phyloP scores from a whole-genome alignment of 2,329 filamentous ascomycete genomes.

The Rhynchosporium agropyri region DNA sequence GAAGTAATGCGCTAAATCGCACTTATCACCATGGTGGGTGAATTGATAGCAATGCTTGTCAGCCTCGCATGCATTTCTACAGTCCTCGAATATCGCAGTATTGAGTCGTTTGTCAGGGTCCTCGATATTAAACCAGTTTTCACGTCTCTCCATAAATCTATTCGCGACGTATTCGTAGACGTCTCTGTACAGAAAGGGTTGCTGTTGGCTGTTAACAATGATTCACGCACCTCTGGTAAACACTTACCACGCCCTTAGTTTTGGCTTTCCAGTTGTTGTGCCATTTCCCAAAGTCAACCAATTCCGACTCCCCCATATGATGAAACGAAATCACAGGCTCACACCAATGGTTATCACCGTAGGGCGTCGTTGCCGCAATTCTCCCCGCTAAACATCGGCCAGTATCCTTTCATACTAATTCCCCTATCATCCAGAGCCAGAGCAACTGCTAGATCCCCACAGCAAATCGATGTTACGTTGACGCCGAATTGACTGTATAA shows the following conservation, averaged over 20 bases:
- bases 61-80: conserved; percentile 18
- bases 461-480: conserved; percentile 21
- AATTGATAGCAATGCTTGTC: conserved; percentile 23
- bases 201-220: conserved; percentile 9
- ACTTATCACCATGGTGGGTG: conserved; percentile 11
- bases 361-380: conserved; percentile 19
- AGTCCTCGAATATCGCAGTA: conserved; percentile 18
- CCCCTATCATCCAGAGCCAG: conserved; percentile 19
- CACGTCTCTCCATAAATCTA: conserved; percentile 10
- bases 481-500: conserved; percentile 21
- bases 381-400: conserved; percentile 31
- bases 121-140: conserved; percentile 23
- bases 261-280: conserved; percentile 22
- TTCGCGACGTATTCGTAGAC: conserved; percentile 21
- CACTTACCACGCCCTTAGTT: conserved; percentile 21
- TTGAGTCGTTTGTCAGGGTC: background rate
- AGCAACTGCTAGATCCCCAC: conserved; percentile 26
- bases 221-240: background rate
- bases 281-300: conserved; percentile 24
- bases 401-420: conserved; percentile 22
- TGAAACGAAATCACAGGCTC: conserved; percentile 28
- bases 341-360: conserved; percentile 27
- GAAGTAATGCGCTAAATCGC: conserved; percentile 20
- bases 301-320: conserved; percentile 22
- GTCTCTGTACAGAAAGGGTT: conserved; percentile 19